Conservation (phyloP, 176 grass and related monocot genomes). For the Tillandsia leiboldiana region DNA sequence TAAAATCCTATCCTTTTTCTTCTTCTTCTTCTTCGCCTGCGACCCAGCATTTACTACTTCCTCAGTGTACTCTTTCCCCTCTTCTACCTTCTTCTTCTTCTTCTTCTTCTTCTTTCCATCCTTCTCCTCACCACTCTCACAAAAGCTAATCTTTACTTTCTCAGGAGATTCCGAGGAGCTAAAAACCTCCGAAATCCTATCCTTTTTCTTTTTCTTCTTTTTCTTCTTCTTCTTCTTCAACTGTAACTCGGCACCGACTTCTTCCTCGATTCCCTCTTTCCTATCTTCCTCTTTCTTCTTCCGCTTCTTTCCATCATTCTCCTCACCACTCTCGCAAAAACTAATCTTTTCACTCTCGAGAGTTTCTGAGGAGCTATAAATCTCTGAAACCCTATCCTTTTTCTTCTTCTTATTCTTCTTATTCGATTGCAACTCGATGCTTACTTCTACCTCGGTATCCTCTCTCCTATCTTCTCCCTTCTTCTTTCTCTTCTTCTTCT, state of each 20-base stretch:
- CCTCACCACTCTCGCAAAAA: too few species aligned
- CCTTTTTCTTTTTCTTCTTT: neutral
- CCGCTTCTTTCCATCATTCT: neutral
- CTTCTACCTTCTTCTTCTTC: neutral
- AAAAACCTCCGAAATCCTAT: neutral
- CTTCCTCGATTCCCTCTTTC: neutral
- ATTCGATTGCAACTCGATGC: too few species aligned
- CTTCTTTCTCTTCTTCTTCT: slow-evolving; percentile 5
- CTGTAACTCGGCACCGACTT: neutral
- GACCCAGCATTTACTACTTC: neutral
- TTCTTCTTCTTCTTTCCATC: too few species aligned
- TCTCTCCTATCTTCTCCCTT: neutral
- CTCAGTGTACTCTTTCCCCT: neutral
- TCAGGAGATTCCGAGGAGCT: too few species aligned
- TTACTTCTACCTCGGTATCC: neutral
- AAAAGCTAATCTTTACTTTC: too few species aligned
- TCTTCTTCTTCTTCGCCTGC: neutral
- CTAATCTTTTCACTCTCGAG: too few species aligned
- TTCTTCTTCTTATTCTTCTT: too few species aligned
- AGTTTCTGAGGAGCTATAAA: too few species aligned
- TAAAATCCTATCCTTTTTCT: neutral
- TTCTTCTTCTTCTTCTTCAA: neutral
- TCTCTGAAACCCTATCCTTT: too few species aligned
- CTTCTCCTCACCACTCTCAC: too few species aligned
- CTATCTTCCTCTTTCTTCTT: slow-evolving; percentile 3